Base-by-base conservation (phyloP, 1,139 yeast species). In the Suhomyces chickasaworum region DNA sequence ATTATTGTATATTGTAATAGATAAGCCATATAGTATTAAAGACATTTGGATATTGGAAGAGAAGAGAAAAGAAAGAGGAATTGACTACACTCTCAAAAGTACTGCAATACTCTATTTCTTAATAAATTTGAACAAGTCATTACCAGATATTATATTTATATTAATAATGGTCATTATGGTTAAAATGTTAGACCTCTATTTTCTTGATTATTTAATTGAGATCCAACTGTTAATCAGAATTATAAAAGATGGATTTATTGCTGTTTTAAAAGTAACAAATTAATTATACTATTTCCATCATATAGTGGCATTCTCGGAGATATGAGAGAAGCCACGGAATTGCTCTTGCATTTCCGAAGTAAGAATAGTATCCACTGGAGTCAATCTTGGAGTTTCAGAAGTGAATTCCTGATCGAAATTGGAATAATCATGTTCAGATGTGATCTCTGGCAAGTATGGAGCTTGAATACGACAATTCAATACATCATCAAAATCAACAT, bases 361-460 rank as follows among this genome's bases (percentile, higher is more conserved):
- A 63, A 93, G 76, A 4, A 88, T 84, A 15, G 96, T 86, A 51
- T 89, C 93, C 41, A 93, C 93, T 1, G 99, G 99, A 0, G 99
- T 93, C 66, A 93, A 77, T 44, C 96, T 85, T 33, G 99, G 98
- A 27, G 95, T 88, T 62, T 95, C 98, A 1, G 89, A 82, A 0
- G 99, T 93, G 63, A 93, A 93, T 63, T 93, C 98, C 60, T 85
- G 86, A 68, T 93, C 99, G 62, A 93, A 93, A 71, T 90, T 90
- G 17, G 95, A 81, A 43, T 91, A 91, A 67, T 91, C 98, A 49
- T 91, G 91, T 43, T 95, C 95, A 41, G 89, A 84, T 45, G 81
- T 83, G 46, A 93, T 78, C 56, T 86, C 90, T 1, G 95, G 95
- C 45, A 85, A 69, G 58, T 81, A 86, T 31, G 99, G 99, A 1